These are phyloP conservation scores for Coemansia sp. DNA, from an alignment of 192 early-diverging fungal genomes.

Conservation along the genomic window DNA sequence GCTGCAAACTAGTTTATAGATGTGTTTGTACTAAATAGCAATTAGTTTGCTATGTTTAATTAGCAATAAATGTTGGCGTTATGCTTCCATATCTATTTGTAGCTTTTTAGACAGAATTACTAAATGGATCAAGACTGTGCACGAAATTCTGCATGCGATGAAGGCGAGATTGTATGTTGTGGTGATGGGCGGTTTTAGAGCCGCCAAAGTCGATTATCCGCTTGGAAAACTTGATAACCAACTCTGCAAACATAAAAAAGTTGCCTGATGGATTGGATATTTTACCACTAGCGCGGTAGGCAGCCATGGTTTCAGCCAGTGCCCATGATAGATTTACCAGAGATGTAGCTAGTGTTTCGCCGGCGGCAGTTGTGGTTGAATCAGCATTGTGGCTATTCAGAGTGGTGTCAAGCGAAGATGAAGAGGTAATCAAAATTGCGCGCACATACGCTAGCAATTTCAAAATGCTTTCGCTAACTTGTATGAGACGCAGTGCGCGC, in stretches of 20 bases:
- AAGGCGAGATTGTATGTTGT: slow-evolving; percentile 11
- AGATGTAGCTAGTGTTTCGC: slow-evolving; percentile 30
- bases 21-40: background rate
- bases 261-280: slow-evolving; percentile 22
- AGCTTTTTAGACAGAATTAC: background rate
- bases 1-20: background rate
- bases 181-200: background rate
- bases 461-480: slow-evolving; percentile 25
- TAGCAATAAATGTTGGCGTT: too few species aligned
- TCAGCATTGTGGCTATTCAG: slow-evolving; percentile 1
- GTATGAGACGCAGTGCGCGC: slow-evolving; percentile 37
- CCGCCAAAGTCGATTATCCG: slow-evolving; percentile 33
- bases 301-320: slow-evolving; percentile 33
- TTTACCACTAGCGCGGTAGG: slow-evolving; percentile 22
- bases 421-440: slow-evolving; percentile 11
- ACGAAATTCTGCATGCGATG: slow-evolving; percentile 27
- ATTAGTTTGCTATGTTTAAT: background rate
- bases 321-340: slow-evolving; percentile 46
- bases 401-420: slow-evolving; percentile 3
- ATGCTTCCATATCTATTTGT: too few species aligned
- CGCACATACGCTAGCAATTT: slow-evolving; percentile 30
- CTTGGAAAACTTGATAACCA: slow-evolving; percentile 31
- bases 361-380: background rate
- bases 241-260: slow-evolving; percentile 28
- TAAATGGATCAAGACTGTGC: slow-evolving; percentile 1